Conservation (phyloP, 2,329 filamentous ascomycete genomes). For the Xylariaceae sp. region DNA sequence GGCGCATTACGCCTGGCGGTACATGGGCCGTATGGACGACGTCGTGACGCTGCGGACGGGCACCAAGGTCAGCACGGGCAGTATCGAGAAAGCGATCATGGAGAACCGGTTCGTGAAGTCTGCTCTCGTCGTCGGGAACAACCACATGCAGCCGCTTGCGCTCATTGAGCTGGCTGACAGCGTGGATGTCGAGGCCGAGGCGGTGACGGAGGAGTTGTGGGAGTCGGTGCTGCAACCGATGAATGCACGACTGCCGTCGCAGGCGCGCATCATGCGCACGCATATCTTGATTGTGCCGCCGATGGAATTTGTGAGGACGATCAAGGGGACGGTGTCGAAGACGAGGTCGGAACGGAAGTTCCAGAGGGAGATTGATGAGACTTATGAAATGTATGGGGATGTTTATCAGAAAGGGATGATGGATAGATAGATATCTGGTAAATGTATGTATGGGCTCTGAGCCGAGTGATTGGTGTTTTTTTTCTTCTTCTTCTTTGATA, state of each 20-base stretch:
- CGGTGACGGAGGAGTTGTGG: conserved; percentile 12
- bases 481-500: too few relatives aligned
- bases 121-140: conserved; percentile 17
- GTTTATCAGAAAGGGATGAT: conserved; percentile 14
- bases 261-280: conserved; percentile 18
- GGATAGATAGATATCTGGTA: too few relatives aligned
- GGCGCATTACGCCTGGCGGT: conserved; percentile 20
- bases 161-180: conserved; percentile 16
- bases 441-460: too few relatives aligned
- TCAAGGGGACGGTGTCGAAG: conserved; percentile 18
- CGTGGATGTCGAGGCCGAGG: conserved; percentile 2
- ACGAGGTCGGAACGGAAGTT: conserved; percentile 17
- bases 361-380: conserved; percentile 15
- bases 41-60: conserved; percentile 22
- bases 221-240: conserved; percentile 14
- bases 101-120: conserved; percentile 8
- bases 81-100: conserved; percentile 16
- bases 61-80: conserved; percentile 19
- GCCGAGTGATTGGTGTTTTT: too few relatives aligned
- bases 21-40: conserved; percentile 25
- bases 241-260: conserved; percentile 16
- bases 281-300: conserved; percentile 18
- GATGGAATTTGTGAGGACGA: conserved; percentile 15
- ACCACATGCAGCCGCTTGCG: conserved; percentile 18
- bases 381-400: conserved; percentile 19